Base-by-base conservation (phyloP, 108 stramenopile species). In the Fragilaria radians region DNA sequence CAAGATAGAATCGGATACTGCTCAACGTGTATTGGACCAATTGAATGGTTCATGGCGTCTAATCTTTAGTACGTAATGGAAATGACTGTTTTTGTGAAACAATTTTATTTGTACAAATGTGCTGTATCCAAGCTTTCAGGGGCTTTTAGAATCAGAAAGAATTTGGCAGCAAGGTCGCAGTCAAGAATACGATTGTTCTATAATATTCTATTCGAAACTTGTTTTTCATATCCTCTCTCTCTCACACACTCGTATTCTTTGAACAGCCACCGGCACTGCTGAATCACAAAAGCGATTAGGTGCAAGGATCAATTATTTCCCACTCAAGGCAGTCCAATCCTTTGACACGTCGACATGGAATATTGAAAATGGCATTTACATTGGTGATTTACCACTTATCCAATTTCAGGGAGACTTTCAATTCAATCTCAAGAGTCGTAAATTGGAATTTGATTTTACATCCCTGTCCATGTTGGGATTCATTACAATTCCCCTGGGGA, bases 371-470 rank as follows among this genome's bases (percentile, higher is more conserved):
- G 89, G 91, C 22, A 88, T 96, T 28, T 89, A 83, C 61, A 55
- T 82, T 5, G 85, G 92, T 11, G 77, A 82, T 28, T 78, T 91
- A 49, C 72, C 85, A 1, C 48, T 90, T 4, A 18, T 96, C 48
- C 78, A 84, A 22, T 96, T 96, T 60, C 52, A 54, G 21, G 95
- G 95, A 21, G 70, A 73, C 54, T 78, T 85, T 21, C 86, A 91
- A 31, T 96, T 89, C 68, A 71, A 78, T 59, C 51, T 72, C 52
- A 63, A 76, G 21, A 75, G 54, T 61, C 50, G 93, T 25, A 86
- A 87, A 51, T 32, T 96, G 22, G 82, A 85, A 32, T 96, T 96
- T 73, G 93, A 91, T 56, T 96, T 96, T 73, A 79, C 79, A 59
- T 28, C 52, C 55, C 61, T 94, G 52, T 52, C 59, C 19, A 33